Evolutionary conservation across 108 stramenopile species (phyloP).

Genomic region (Cyclotella cryptica): DNA sequence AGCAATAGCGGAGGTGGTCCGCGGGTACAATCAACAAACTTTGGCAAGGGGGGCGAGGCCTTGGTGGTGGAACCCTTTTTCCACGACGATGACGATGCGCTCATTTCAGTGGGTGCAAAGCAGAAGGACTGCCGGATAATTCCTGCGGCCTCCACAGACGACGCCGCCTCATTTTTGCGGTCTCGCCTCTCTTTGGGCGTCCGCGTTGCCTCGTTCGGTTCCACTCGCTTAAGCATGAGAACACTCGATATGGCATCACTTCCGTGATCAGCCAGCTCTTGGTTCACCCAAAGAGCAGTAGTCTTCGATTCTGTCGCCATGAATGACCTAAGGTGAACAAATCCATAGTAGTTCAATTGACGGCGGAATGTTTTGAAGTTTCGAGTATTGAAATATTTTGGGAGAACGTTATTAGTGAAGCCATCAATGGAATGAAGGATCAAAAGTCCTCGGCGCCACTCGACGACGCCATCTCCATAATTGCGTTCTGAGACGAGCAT

Average conservation of each 20-base stretch:
- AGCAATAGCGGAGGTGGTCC: neutral
- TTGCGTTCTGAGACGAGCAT: slow-evolving; percentile 76
- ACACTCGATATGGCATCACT: slow-evolving; percentile 71
- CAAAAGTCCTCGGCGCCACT: slow-evolving; percentile 87
- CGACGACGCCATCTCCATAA: slow-evolving; percentile 63
- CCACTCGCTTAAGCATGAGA: slow-evolving; percentile 76
- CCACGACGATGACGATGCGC: neutral
- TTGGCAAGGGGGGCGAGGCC: neutral
- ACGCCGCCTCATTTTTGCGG: slow-evolving; percentile 74
- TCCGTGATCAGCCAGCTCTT: slow-evolving; percentile 64
- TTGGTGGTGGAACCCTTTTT: neutral
- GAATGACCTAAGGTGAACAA: slow-evolving; percentile 84
- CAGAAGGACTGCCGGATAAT: slow-evolving; percentile 36
- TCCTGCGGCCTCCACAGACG: slow-evolving; percentile 80
- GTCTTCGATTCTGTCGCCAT: slow-evolving; percentile 59
- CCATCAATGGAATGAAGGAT: slow-evolving; percentile 85
- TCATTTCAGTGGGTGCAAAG: neutral
- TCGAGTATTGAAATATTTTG: slow-evolving; percentile 91
- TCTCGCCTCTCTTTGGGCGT: slow-evolving; percentile 81
- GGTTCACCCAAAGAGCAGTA: slow-evolving; percentile 88
- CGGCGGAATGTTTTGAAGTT: slow-evolving; percentile 96
- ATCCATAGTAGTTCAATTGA: slow-evolving; percentile 74
- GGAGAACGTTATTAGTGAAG: slow-evolving; percentile 87
- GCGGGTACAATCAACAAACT: neutral
- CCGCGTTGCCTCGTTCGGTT: slow-evolving; percentile 75